A percentile compares a stretch with the other conserved stretches of the same genome.
Conservation (phyloP, 805 yeast genomes). For the Myxozyma geophila region DNA sequence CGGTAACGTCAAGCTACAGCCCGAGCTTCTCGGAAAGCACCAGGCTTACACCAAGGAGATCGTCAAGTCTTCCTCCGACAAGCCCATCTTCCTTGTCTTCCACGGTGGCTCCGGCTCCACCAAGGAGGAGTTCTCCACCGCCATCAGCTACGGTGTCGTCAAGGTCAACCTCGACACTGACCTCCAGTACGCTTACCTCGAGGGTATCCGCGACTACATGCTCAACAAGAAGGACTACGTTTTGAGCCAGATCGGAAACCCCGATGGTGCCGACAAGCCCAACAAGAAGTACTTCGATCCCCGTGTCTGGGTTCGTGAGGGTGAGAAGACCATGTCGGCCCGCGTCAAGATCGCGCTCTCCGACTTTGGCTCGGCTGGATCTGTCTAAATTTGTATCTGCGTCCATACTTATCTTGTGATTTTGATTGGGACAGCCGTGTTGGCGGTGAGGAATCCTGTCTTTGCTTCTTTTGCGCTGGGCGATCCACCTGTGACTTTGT, state of each 20-base stretch:
- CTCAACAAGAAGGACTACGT: slow-evolving; percentile 95
- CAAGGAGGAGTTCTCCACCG: slow-evolving; percentile 87
- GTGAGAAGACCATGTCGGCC: slow-evolving; percentile 95
- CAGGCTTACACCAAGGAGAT: slow-evolving; percentile 83
- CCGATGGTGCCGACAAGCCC: slow-evolving; percentile 98
- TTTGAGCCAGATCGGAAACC: slow-evolving; percentile 91
- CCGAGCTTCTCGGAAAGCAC: slow-evolving; percentile 93
- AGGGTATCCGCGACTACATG: slow-evolving; percentile 97
- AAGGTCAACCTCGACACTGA: slow-evolving; percentile 99
- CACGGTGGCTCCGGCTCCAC: slow-evolving; percentile 99
- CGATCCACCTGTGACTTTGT: neutral
- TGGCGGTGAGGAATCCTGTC: too few relatives aligned
- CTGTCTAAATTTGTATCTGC: slow-evolving; percentile 16
- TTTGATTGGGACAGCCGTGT: neutral
- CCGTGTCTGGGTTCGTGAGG: slow-evolving; percentile 99
- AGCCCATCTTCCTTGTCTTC: slow-evolving; percentile 96
- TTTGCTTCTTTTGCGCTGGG: neutral
- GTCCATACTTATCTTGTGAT: neutral
- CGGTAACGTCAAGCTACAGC: slow-evolving; percentile 93
- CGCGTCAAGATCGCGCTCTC: slow-evolving; percentile 84
- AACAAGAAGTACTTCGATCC: slow-evolving; percentile 99
- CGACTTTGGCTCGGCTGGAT: slow-evolving; percentile 62
- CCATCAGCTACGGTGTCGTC: slow-evolving; percentile 91
- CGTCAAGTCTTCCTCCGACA: slow-evolving; percentile 54
- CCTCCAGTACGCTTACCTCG: slow-evolving; percentile 96